These are phyloP conservation scores for Trichoderma harzianum DNA, from an alignment of 2,329 filamentous ascomycete species.

Conservation along the genomic window DNA sequence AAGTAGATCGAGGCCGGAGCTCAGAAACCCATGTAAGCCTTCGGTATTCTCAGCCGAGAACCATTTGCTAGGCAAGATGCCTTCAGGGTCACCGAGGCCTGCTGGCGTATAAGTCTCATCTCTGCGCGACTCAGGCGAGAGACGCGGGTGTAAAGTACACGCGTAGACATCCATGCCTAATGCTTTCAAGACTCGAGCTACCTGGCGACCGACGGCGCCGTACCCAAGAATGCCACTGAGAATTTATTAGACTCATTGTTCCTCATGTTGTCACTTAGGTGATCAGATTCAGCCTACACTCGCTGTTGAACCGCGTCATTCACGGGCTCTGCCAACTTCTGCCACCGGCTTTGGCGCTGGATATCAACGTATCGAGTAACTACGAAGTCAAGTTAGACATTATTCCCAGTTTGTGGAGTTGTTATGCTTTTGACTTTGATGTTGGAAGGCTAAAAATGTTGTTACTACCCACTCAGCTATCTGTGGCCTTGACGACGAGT, in stretches of 20 bases:
- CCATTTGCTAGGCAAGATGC: constrained; percentile 48
- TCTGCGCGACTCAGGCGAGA: constrained; percentile 59
- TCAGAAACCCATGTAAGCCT: constrained; percentile 49
- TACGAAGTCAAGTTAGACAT: background rate
- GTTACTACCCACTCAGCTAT: constrained; percentile 56
- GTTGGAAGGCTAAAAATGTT: constrained; percentile 42
- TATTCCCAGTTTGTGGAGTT: background rate
- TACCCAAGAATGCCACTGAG: constrained; percentile 52
- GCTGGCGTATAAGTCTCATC: constrained; percentile 67
- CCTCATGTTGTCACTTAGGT: background rate
- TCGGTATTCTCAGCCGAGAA: constrained; percentile 44
- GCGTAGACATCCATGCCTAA: constrained; percentile 71
- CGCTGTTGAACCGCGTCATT: constrained; percentile 47
- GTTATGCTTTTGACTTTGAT: background rate
- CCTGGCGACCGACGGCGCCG: constrained; percentile 52
- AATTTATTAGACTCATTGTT: background rate
- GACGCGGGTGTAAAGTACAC: constrained; percentile 68
- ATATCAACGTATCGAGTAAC: constrained; percentile 21
- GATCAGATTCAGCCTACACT: constrained; percentile 39
- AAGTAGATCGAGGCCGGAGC: constrained; percentile 49
- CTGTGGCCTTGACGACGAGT: constrained; percentile 42
- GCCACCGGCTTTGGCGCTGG: constrained; percentile 43
- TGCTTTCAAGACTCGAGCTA: constrained; percentile 55
- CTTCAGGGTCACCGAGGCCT: constrained; percentile 56
- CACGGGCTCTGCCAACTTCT: constrained; percentile 31